phyloP scores from a whole-genome alignment of 129 eudicot species.

The Lonicera japonica region DNA sequence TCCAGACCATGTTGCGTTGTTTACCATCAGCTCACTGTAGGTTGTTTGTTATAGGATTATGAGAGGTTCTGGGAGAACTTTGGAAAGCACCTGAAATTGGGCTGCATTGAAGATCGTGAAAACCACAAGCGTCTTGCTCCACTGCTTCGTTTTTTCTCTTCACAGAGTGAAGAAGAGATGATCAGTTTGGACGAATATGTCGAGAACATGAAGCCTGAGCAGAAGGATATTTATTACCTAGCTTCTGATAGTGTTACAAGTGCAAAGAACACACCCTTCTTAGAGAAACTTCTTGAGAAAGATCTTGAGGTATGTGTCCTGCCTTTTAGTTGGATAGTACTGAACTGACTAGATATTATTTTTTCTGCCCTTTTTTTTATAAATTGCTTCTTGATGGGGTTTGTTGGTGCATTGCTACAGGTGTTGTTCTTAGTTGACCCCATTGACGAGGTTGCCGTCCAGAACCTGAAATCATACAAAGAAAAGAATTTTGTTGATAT shows the following conservation, averaged over 20 bases:
- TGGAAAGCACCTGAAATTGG: conserved; percentile 85
- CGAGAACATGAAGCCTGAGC: conserved; percentile 90
- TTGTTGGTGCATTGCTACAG: conserved; percentile 26
- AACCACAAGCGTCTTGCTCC: conserved; percentile 96
- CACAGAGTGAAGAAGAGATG: conserved; percentile 78
- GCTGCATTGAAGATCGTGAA: conserved; percentile 90
- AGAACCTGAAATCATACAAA: conserved; percentile 75
- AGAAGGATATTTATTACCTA: conserved; percentile 82
- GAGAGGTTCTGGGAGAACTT: conserved; percentile 91
- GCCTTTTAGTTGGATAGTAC: neutral
- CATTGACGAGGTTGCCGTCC: conserved; percentile 85
- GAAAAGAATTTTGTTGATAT: conserved; percentile 88
- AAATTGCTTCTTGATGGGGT: neutral
- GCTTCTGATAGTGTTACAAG: conserved; percentile 90
- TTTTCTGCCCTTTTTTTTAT: too few species aligned
- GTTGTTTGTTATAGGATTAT: conserved; percentile 53
- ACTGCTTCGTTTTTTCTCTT: conserved; percentile 78
- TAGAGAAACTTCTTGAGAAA: conserved; percentile 84
- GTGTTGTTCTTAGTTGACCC: conserved; percentile 87
- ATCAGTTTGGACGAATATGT: conserved; percentile 94
- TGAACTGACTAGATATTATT: neutral
- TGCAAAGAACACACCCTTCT: conserved; percentile 88
- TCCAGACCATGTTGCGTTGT: neutral
- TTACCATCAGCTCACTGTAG: neutral
- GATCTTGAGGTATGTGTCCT: conserved; percentile 68